A percentile compares a stretch with the other conserved stretches of the same genome.
Evolutionary conservation across 495 filamentous ascomycete species (phyloP).

Genomic region (Penicillium herquei): DNA sequence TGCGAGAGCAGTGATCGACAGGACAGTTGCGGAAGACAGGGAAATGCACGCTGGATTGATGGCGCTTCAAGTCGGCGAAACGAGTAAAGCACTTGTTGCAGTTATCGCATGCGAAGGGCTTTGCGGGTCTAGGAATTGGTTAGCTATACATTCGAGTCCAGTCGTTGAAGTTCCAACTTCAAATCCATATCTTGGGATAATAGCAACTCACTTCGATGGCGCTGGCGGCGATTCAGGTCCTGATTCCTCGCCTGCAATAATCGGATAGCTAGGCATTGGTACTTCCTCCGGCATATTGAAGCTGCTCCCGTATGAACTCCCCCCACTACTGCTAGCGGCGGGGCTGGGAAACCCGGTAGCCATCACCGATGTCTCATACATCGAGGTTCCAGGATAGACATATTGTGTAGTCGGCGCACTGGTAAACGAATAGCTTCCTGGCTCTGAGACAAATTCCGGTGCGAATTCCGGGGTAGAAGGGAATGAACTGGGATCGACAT

Average conservation of each 20-base stretch:
- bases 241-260: constrained; percentile 15
- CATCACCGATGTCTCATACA: constrained; percentile 16
- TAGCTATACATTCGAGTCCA: constrained; percentile 1
- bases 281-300: constrained; percentile 22
- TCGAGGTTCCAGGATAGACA: constrained; percentile 14
- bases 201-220: constrained; percentile 27
- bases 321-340: constrained; percentile 19
- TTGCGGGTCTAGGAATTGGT: constrained; percentile 25
- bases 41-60: constrained; percentile 51
- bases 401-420: constrained; percentile 27
- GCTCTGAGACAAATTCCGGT: constrained; percentile 19
- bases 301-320: constrained; percentile 15
- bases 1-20: constrained; percentile 74
- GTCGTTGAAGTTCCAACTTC: too few relatives aligned
- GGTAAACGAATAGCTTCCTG: constrained; percentile 18
- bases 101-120: constrained; percentile 42
- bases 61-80: constrained; percentile 54
- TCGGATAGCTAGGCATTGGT: constrained; percentile 18
- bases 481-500: constrained; percentile 23
- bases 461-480: constrained; percentile 4
- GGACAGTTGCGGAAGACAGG: constrained; percentile 73
- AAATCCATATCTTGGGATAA: not conserved
- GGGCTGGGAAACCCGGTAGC: constrained; percentile 21
- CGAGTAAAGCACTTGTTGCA: constrained; percentile 52
- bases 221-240: constrained; percentile 21